Conservation (phyloP, 805 yeast genomes). For the Kregervanrija fluxuum region DNA sequence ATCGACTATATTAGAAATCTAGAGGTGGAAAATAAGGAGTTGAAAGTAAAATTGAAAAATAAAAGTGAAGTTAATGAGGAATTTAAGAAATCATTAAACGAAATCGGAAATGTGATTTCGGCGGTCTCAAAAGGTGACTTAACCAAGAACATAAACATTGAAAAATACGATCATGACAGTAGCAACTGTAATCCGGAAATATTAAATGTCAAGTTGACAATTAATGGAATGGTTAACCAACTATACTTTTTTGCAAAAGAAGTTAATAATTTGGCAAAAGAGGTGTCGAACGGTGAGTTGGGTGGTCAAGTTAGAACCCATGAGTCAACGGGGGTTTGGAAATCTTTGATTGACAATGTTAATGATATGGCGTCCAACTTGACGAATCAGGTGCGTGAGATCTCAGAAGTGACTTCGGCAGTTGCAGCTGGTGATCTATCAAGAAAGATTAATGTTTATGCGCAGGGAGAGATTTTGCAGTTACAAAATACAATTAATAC, state of each 20-base stretch:
- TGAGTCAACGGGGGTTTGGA: constrained; percentile 87
- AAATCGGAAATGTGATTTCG: constrained; percentile 79
- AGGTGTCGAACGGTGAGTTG: constrained; percentile 82
- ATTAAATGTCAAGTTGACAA: constrained; percentile 69
- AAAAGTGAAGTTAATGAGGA: constrained; percentile 52
- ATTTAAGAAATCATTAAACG: constrained; percentile 62
- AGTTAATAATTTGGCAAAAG: constrained; percentile 81
- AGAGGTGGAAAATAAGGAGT: constrained; percentile 11
- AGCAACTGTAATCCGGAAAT: constrained; percentile 60
- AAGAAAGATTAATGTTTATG: constrained; percentile 79
- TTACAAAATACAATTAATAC: constrained; percentile 81
- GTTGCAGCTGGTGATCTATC: constrained; percentile 84
- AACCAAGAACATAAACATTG: constrained; percentile 71
- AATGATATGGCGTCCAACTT: constrained; percentile 84
- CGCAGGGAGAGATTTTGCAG: constrained; percentile 84
- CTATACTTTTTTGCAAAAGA: constrained; percentile 74
- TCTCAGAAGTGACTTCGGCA: constrained; percentile 83
- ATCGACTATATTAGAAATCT: constrained; percentile 9
- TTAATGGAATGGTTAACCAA: constrained; percentile 86
- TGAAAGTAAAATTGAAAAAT: constrained; percentile 12
- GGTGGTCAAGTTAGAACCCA: constrained; percentile 85
- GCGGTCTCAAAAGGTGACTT: constrained; percentile 88
- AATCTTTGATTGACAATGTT: constrained; percentile 74
- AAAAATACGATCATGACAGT: constrained; percentile 42
- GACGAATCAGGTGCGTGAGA: constrained; percentile 82